Conservation (phyloP, 192 early-diverging fungal genomes). For the Gorgonomyces haynaldii region DNA sequence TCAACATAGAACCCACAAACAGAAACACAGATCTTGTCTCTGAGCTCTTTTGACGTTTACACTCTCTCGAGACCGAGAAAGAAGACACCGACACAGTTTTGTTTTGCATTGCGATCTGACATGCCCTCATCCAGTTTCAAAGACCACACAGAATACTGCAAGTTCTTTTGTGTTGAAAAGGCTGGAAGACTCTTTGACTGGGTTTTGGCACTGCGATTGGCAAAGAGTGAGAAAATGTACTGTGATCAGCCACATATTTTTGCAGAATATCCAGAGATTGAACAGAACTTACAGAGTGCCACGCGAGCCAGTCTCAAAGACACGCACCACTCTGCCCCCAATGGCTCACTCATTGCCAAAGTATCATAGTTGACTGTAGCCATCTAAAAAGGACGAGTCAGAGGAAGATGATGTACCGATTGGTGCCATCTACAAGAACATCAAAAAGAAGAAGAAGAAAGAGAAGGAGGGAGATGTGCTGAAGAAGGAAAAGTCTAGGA, state of each 20-base stretch:
- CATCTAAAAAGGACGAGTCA: background rate
- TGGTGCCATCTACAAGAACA: background rate
- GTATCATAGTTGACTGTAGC: background rate
- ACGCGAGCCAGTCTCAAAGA: conserved; percentile 1
- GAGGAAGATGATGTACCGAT: background rate
- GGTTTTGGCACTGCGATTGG: conserved; percentile 54
- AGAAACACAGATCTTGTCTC: conserved; percentile 31
- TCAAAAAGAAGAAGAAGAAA: conserved; percentile 7
- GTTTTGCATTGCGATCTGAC: conserved; percentile 75
- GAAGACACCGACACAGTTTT: conserved; percentile 64
- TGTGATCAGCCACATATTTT: background rate
- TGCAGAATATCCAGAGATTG: background rate
- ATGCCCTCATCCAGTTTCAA: conserved; percentile 68
- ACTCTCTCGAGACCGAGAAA: conserved; percentile 52
- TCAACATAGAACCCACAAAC: conserved; percentile 5
- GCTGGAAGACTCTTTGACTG: conserved; percentile 59
- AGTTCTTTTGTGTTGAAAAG: conserved; percentile 56
- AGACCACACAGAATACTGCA: conserved; percentile 71
- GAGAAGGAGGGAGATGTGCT: background rate
- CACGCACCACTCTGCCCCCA: background rate
- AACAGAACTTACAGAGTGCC: conserved; percentile 1
- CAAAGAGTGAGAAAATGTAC: conserved; percentile 27
- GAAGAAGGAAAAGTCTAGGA: conserved; percentile 2
- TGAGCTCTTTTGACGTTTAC: conserved; percentile 76
- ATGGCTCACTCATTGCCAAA: background rate